A percentile compares a stretch with the other conserved stretches of the same genome.
phyloP scores from a whole-genome alignment of 768 basidiomycete genomes.

The Tylopilus vinaceipallidus region DNA sequence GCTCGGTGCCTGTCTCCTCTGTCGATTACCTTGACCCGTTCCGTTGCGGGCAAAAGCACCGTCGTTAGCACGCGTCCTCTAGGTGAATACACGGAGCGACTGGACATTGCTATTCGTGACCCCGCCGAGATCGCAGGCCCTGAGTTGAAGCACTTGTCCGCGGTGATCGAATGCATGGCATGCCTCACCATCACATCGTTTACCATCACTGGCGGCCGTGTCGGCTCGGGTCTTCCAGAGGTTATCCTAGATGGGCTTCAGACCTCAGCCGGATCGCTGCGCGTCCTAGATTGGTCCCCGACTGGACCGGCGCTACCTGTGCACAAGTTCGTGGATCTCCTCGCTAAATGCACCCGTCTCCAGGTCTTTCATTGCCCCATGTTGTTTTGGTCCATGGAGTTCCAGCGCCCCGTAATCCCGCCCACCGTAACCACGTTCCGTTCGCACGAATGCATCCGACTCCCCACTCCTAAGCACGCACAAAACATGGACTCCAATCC shows the following conservation, averaged over 20 bases:
- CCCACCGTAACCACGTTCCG: conserved; percentile 17
- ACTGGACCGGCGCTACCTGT: background rate
- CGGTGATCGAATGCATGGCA: conserved; percentile 16
- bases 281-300: conserved; percentile 20
- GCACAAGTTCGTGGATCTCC: background rate
- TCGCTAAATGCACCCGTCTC: conserved; percentile 15
- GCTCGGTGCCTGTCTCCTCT: conserved; percentile 20
- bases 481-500: background rate
- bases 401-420: background rate
- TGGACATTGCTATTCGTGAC: conserved; percentile 28
- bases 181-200: conserved; percentile 24
- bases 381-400: conserved; percentile 9
- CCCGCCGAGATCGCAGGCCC: background rate
- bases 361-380: conserved; percentile 12
- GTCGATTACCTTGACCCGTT: conserved; percentile 9
- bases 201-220: background rate
- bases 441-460: background rate
- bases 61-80: conserved; percentile 10
- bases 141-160: conserved; percentile 7
- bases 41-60: conserved; percentile 8
- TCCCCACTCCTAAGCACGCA: background rate
- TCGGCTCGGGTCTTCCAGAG: background rate
- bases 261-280: conserved; percentile 14
- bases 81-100: conserved; percentile 23
- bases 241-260: conserved; percentile 17